Base-by-base conservation (phyloP, 768 basidiomycete genomes). In the Gymnopilus dilepis region DNA sequence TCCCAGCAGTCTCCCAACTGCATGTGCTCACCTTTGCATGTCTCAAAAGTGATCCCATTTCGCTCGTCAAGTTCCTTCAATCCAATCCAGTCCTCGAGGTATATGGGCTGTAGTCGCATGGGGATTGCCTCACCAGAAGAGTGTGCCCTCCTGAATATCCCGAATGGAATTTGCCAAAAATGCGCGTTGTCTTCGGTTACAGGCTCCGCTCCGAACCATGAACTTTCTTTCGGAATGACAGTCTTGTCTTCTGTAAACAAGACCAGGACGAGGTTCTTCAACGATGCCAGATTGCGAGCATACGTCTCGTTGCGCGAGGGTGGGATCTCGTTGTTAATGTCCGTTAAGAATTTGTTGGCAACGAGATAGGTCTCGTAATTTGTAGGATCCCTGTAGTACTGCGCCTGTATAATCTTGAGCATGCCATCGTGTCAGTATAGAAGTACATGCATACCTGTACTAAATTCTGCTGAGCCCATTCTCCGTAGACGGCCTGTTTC, bases 201-300 rank as follows among this genome's bases (percentile, higher is more conserved):
- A 1, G 79, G 80, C 67, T 90, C 89, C 3, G 90, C 88, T 6
- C 91, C 92, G 73, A 95, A 95, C 93, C 92, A 94, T 11, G 90
- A 77, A 66, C 85, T 91, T 74, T 94, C 92, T 73, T 92, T 92
- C 0, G 94, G 94, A 19, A 94, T 80, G 22, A 92, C 89, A 3
- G 91, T 94, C 71, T 81, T 79, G 71, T 95, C 94, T 59, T 86
- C 73, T 0, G 83, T 77, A 72, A 95, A 95, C 42, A 91, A 70
- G 26, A 92, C 83, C 37, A 95, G 86, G 26, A 95, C 81, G 40
- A 95, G 82, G 19, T 84, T 83, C 63, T 84, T 77, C 47, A 95
- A 76, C 7, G 85, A 82, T 3, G 82, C 78, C 33, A 95, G 74
- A 67, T 90, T 87, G 42, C 75, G 65, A 5, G 76, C 79, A 72